Percentiles rank a stretch among this genome's conserved stretches.
These are phyloP conservation scores for Trichosporon ovoides DNA, from an alignment of 1,284 basidiomycete genomes.

Conservation along the genomic window DNA sequence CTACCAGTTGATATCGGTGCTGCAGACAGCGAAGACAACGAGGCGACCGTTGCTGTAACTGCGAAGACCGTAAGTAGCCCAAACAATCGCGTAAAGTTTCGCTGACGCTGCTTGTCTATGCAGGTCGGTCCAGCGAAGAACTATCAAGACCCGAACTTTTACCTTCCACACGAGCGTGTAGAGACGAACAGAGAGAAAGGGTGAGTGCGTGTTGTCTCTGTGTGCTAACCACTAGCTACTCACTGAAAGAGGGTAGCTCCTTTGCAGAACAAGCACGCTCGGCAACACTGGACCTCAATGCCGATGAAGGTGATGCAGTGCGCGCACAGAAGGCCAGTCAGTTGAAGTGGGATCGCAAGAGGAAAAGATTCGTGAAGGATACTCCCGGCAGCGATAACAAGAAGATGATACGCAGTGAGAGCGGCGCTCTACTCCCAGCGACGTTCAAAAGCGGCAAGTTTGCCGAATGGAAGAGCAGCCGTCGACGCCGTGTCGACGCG, in stretches of 20 bases:
- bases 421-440: conserved; percentile 85
- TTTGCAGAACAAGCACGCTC: conserved; percentile 79
- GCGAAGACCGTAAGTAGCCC: too few relatives aligned
- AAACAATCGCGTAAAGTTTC: too few relatives aligned
- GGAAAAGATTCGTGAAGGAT: conserved; percentile 88
- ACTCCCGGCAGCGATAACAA: conserved; percentile 80
- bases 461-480: conserved; percentile 74
- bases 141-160: conserved; percentile 80
- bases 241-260: conserved; percentile 71
- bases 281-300: conserved; percentile 75
- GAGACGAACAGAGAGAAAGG: conserved; percentile 82
- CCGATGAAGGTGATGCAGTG: conserved; percentile 65
- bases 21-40: neutral
- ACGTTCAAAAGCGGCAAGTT: conserved; percentile 88
- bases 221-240: conserved; percentile 59
- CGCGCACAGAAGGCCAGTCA: conserved; percentile 62
- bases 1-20: neutral
- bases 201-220: conserved; percentile 50
- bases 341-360: conserved; percentile 89
- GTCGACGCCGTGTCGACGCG: neutral
- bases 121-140: conserved; percentile 15
- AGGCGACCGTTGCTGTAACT: conserved; percentile 15
- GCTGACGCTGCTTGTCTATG: too few relatives aligned
- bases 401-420: conserved; percentile 90
- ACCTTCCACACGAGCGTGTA: conserved; percentile 84